Evolutionary conservation across 2,329 filamentous ascomycete genomes (phyloP).

Genomic region (Endothia cerciana): DNA sequence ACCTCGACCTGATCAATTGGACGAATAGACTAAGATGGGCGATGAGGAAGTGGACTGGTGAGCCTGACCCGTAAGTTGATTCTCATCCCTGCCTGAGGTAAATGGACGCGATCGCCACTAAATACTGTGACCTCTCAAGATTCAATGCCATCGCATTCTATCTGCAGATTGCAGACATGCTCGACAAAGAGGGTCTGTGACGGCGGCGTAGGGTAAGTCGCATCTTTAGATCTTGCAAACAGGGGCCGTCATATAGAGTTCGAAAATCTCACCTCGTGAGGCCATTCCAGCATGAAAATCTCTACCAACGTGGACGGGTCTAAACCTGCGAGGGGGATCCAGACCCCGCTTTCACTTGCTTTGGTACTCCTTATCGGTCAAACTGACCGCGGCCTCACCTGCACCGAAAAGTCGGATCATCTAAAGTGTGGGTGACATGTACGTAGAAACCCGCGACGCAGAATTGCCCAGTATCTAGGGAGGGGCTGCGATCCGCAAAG

Average conservation of each 20-base stretch:
- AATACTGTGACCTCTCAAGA: conserved; percentile 37
- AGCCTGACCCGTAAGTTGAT: conserved; percentile 53
- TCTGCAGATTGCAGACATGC: conserved; percentile 69
- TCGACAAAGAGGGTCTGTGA: conserved; percentile 66
- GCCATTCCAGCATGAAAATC: neutral
- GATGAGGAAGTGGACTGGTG: conserved; percentile 57
- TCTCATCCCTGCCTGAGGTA: neutral
- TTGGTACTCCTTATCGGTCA: too few species aligned
- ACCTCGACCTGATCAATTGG: conserved; percentile 71
- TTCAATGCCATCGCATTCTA: conserved; percentile 73
- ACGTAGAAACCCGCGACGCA: too few species aligned
- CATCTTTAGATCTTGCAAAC: neutral
- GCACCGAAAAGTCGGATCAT: too few species aligned
- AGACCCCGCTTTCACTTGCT: neutral
- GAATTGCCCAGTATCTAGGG: too few species aligned
- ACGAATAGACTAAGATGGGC: conserved; percentile 63
- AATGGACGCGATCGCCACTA: neutral
- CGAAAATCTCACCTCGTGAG: neutral
- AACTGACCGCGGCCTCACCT: too few species aligned
- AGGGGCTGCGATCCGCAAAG: too few species aligned
- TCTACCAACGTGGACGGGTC: too few species aligned
- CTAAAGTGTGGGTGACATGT: too few species aligned
- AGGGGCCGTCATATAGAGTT: neutral
- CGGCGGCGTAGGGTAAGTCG: conserved; percentile 36
- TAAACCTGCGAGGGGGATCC: neutral